Base-by-base conservation (phyloP, 176 grass and related monocot species). In the Olyra latifolia region DNA sequence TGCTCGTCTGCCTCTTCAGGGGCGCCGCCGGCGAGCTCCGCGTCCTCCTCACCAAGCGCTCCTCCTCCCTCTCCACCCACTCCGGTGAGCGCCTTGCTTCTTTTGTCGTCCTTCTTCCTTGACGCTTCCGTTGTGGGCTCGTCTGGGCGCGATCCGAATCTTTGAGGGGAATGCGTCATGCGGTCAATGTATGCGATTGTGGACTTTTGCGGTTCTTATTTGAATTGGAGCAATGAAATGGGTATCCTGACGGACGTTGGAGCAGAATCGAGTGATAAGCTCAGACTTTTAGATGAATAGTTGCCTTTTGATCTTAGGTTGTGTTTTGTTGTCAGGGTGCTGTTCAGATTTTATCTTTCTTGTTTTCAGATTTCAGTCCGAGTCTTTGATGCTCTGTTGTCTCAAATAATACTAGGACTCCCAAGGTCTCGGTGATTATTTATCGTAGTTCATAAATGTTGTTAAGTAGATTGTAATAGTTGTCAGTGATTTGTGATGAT, bases 11-110 rank as follows among this genome's bases (percentile, higher is more conserved):
- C 85, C 85, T 94, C 69, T 91, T 94, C 80, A 63, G 78, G 35
- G 85, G 79, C 32, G 52, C 62, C 5, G 46, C n/a, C 48, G 82
- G 91, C 27, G 88, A 91, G 69, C 88, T 94, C 48, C 88, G 91
- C 7, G 91, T 90, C 42, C 52, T 93, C 65, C 88, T 94, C 79
- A 94, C 91, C 60, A 88, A 91, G 70, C 91, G 91, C 57, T 85
- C 91, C 25, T 88, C 82, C 60, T 83, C 83, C 7, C 88, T 91
- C 64, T 91, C 91, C 49, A 83, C 85, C 12, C 91, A 94, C 74
- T 91, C 91, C 35, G 91, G 91, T 94, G 69, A 88, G 61, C 30
- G 23, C n/a, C 3, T 55, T 30, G n/a, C 19, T 57, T 60, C 4
- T 45, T 27, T n/a, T n/a, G n/a, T n/a, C 38, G 6, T 52, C 3